Evolutionary conservation across 2,329 filamentous ascomycete species (phyloP), one percentile per base, ranked within the genome.

Genomic region (Penicillium sp.): DNA sequence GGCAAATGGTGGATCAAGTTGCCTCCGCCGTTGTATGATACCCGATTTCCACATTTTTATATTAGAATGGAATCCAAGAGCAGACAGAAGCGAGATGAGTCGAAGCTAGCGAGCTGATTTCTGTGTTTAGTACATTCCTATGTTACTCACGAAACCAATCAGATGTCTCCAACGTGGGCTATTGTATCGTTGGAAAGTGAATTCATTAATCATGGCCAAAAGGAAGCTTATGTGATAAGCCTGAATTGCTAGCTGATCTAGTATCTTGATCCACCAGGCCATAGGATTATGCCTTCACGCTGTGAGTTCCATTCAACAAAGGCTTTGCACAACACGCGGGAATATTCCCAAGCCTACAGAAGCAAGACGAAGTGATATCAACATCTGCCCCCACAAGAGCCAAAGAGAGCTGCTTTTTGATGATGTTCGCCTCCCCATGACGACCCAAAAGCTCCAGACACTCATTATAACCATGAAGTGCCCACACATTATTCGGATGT

Each of bases 401-500:
- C 52, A 79, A 54, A 43, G 74, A 73, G 53, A 88, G 66, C 66
- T 82, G 78, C 57, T 76, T 67, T 48, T 72, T 64, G 10, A 84
- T 67, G 13, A 77, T 72, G 3, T 59, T 65, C 8, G 79, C 80
- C 62, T 83, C 81, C 0, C 68, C 71, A 4, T 55, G 56, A 8
- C 77, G 72, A 0, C 81, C 83, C 14, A 86, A 65, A 51, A 74
- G 80, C 3, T 77, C 55, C 42, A 90, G 65, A 64, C 88, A 89
- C 71, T 91, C 88, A 55, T 89, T 80, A 57, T 84, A 87, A 0
- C 88, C 88, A 61, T 89, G 86, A 51, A 92, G 69, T 1, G 86
- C 81, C 88, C 88, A 92, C 0, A 91, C 83, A 57, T 92, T 92
- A 47, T 86, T 86, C 1, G 82, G 85, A 68, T 90, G 88, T 55